These are phyloP conservation scores for Torulaspora maleeae DNA, from an alignment of 805 yeast genomes.

Conservation along the genomic window DNA sequence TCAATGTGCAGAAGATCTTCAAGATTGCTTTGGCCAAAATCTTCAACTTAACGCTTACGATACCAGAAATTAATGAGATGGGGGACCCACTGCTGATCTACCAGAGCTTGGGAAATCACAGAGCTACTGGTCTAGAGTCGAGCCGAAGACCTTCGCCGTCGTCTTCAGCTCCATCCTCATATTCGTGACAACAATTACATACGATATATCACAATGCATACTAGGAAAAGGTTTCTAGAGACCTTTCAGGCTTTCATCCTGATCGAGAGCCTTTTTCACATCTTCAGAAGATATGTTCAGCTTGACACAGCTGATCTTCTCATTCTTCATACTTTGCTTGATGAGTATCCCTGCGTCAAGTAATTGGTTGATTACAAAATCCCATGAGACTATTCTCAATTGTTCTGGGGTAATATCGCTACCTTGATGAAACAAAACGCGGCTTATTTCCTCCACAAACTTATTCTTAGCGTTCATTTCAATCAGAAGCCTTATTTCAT, in stretches of 20 bases:
- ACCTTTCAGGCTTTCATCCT: constrained; percentile 46
- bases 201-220: constrained; percentile 6
- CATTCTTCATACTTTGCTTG: constrained; percentile 64
- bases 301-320: constrained; percentile 59
- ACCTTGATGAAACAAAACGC: constrained; percentile 35
- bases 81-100: constrained; percentile 93
- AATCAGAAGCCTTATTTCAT: constrained; percentile 60
- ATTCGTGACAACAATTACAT: neutral
- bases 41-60: constrained; percentile 73
- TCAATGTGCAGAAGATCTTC: constrained; percentile 90
- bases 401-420: constrained; percentile 42
- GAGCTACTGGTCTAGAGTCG: neutral
- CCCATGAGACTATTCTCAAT: constrained; percentile 52
- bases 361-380: constrained; percentile 57
- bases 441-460: constrained; percentile 31
- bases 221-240: constrained; percentile 11
- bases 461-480: constrained; percentile 37
- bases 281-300: constrained; percentile 71
- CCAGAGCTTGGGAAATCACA: constrained; percentile 32
- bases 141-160: constrained; percentile 11
- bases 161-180: constrained; percentile 1
- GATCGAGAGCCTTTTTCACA: constrained; percentile 52
- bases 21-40: constrained; percentile 87
- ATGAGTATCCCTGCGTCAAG: constrained; percentile 73
- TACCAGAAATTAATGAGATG: constrained; percentile 75